Evolutionary conservation across 1,284 basidiomycete species (phyloP).

Genomic region (Vanrija sp.): DNA sequence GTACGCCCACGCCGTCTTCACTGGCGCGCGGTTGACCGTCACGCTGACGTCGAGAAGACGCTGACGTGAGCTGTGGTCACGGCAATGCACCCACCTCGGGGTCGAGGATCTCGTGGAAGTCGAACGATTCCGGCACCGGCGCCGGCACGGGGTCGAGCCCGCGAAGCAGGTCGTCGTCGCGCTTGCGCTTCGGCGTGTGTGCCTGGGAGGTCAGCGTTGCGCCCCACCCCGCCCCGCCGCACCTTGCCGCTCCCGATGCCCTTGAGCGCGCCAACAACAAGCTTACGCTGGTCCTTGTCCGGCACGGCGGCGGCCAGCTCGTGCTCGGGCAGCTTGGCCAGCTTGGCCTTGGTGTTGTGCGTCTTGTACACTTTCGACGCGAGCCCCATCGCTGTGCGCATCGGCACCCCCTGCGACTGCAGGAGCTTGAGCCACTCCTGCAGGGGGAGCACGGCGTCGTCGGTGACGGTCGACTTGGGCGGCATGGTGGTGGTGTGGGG

Average conservation of each 20-base stretch:
- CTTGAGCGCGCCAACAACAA: conserved; percentile 61
- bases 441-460: conserved; percentile 54
- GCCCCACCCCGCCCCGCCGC: not conserved
- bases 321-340: conserved; percentile 55
- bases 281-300: conserved; percentile 66
- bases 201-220: conserved; percentile 4
- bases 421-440: conserved; percentile 71
- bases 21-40: conserved; percentile 83
- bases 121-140: conserved; percentile 16
- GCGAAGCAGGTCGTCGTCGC: conserved; percentile 5
- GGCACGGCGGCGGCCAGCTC: conserved; percentile 61
- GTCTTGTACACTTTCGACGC: conserved; percentile 72
- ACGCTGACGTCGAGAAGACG: conserved; percentile 59
- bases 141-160: not conserved
- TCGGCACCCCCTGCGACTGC: conserved; percentile 60
- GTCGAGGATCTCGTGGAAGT: conserved; percentile 35
- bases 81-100: conserved; percentile 27
- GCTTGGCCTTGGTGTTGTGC: conserved; percentile 60
- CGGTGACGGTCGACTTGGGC: conserved; percentile 11
- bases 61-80: conserved; percentile 46
- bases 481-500: conserved; percentile 11
- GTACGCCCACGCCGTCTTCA: conserved; percentile 90
- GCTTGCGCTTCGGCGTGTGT: conserved; percentile 25
- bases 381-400: conserved; percentile 69
- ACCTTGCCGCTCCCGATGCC: conserved; percentile 44